Conservation (phyloP, 2,329 filamentous ascomycete species). For the Chlorencoelia australis region DNA sequence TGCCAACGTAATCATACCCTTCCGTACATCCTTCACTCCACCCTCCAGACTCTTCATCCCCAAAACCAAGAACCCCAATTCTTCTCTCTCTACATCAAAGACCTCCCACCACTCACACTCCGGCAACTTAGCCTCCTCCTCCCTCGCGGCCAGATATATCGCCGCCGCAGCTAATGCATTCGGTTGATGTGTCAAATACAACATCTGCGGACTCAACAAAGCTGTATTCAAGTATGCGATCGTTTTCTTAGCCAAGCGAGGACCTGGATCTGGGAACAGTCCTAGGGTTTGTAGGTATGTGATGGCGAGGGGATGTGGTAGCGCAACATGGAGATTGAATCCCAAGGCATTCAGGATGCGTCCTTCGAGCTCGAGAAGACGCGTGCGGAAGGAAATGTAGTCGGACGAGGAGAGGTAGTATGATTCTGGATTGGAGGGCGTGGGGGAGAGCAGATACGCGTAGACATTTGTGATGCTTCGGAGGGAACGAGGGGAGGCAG, state of each 20-base stretch:
- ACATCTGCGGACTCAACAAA: constrained; percentile 74
- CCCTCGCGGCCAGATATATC: constrained; percentile 79
- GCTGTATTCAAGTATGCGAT: constrained; percentile 79
- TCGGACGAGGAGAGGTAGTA: constrained; percentile 66
- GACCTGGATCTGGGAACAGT: constrained; percentile 39
- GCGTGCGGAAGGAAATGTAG: constrained; percentile 54
- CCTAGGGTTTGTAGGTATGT: constrained; percentile 90
- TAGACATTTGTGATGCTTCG: constrained; percentile 80
- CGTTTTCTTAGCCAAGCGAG: constrained; percentile 51
- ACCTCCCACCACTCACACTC: constrained; percentile 94
- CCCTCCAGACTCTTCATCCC: constrained; percentile 70
- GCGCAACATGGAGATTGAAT: constrained; percentile 75
- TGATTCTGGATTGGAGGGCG: constrained; percentile 40
- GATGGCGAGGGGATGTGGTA: constrained; percentile 78
- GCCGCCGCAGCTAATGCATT: constrained; percentile 75
- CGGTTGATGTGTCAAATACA: constrained; percentile 90
- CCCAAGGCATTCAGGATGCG: constrained; percentile 65
- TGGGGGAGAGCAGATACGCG: constrained; percentile 61
- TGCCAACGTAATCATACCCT: constrained; percentile 15
- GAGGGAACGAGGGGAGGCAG: constrained; percentile 63
- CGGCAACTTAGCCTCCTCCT: constrained; percentile 67
- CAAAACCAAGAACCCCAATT: constrained; percentile 85
- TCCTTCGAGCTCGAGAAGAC: constrained; percentile 65
- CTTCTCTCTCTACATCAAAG: constrained; percentile 90
- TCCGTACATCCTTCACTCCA: constrained; percentile 28